These are phyloP conservation scores for Saccharomycopsis amapae DNA, from an alignment of 805 yeast genomes.

Conservation along the genomic window DNA sequence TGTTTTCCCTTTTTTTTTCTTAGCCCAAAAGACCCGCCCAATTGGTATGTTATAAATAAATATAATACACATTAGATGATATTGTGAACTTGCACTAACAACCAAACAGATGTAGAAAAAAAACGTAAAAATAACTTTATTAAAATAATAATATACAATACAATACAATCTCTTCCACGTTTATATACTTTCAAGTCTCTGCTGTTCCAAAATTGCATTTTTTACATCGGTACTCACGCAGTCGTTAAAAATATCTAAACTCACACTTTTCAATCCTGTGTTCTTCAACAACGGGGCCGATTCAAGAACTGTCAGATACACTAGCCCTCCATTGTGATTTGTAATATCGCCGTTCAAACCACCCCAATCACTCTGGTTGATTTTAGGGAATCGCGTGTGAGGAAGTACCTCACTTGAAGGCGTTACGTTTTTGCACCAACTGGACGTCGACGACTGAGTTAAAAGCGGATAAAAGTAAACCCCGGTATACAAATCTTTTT, in stretches of 20 bases:
- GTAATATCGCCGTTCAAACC: conserved; percentile 12
- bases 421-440: conserved; percentile 28
- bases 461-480: conserved; percentile 60
- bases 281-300: conserved; percentile 41
- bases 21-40: too few species aligned
- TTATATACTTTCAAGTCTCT: conserved; percentile 36
- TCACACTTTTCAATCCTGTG: conserved; percentile 62
- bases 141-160: too few species aligned
- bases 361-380: conserved; percentile 17
- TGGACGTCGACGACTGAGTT: conserved; percentile 61
- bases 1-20: too few species aligned
- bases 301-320: conserved; percentile 40
- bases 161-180: too few species aligned
- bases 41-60: too few species aligned
- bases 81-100: too few species aligned
- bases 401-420: conserved; percentile 24
- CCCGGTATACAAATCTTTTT: conserved; percentile 80
- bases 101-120: too few species aligned
- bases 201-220: conserved; percentile 58
- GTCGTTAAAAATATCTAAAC: conserved; percentile 49
- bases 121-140: neutral
- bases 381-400: neutral
- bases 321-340: conserved; percentile 25
- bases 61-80: too few species aligned
- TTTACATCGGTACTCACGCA: conserved; percentile 49